Evolutionary conservation across 768 basidiomycete species (phyloP).

Genomic region (Panaeolus cyanescens): DNA sequence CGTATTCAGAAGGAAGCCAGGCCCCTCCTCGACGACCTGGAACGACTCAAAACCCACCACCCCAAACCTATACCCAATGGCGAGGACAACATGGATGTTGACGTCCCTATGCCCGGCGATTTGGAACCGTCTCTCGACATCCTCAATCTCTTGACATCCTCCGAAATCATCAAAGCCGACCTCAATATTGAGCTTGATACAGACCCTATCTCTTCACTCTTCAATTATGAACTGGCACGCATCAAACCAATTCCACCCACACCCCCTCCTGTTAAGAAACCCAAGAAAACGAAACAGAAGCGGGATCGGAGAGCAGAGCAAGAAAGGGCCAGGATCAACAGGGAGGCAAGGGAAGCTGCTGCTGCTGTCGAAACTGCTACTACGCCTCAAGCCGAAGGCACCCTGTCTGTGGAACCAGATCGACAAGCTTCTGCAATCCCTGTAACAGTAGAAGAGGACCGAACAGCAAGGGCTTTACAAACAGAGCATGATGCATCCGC

Average conservation of each 20-base stretch:
- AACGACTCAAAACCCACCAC: conserved; percentile 25
- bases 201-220: conserved; percentile 66
- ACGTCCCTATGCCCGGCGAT: conserved; percentile 52
- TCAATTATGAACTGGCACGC: conserved; percentile 65
- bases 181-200: conserved; percentile 55
- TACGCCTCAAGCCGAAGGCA: neutral
- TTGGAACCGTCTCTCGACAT: conserved; percentile 69
- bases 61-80: conserved; percentile 1
- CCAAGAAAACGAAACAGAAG: conserved; percentile 37
- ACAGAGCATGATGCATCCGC: conserved; percentile 38
- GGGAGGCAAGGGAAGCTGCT: conserved; percentile 29
- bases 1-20: conserved; percentile 49
- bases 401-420: neutral
- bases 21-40: conserved; percentile 45
- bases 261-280: conserved; percentile 38
- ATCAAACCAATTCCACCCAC: conserved; percentile 64
- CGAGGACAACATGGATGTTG: neutral
- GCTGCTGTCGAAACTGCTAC: conserved; percentile 12
- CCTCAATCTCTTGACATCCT: conserved; percentile 57
- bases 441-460: conserved; percentile 5
- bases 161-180: conserved; percentile 52
- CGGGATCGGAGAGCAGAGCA: conserved; percentile 42
- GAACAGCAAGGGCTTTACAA: conserved; percentile 13
- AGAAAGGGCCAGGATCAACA: conserved; percentile 33
- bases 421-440: neutral